Percentiles rank a stretch among this genome's conserved stretches.
These are phyloP conservation scores for Pyrenophora teres DNA, from an alignment of 2,329 filamentous ascomycete genomes.

Conservation along the genomic window DNA sequence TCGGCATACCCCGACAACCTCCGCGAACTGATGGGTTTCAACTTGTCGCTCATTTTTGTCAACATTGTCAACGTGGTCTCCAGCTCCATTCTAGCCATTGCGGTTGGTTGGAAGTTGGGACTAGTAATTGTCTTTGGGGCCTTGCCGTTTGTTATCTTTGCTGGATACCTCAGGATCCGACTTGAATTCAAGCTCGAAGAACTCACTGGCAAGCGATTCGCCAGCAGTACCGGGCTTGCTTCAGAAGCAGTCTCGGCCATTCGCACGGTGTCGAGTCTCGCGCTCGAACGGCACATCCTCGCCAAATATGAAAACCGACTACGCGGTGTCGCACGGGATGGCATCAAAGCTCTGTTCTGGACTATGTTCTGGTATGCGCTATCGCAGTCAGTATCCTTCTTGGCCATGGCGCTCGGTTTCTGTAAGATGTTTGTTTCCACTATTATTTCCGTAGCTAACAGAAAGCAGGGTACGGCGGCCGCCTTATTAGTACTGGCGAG, in stretches of 20 bases:
- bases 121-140: conserved; percentile 74
- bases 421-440: conserved; percentile 61
- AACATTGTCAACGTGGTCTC: conserved; percentile 79
- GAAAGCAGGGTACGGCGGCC: conserved; percentile 42
- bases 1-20: conserved; percentile 79
- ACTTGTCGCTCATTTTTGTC: conserved; percentile 82
- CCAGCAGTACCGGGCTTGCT: conserved; percentile 72
- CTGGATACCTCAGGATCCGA: conserved; percentile 82
- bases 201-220: conserved; percentile 72
- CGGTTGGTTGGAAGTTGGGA: conserved; percentile 85
- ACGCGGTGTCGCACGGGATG: conserved; percentile 60
- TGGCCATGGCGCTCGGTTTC: conserved; percentile 35
- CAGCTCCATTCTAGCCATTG: conserved; percentile 71
- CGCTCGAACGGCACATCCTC: conserved; percentile 81
- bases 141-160: conserved; percentile 49
- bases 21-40: conserved; percentile 83
- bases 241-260: conserved; percentile 94
- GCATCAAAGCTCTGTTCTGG: conserved; percentile 64
- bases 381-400: conserved; percentile 74
- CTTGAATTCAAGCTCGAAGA: conserved; percentile 76
- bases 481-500: conserved; percentile 48
- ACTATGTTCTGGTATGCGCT: conserved; percentile 83
- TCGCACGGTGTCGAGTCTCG: conserved; percentile 88
- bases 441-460: conserved; percentile 29
- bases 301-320: conserved; percentile 68